Evolutionary conservation across 2,329 filamentous ascomycete species (phyloP).

Genomic region (Colletotrichum sp.): DNA sequence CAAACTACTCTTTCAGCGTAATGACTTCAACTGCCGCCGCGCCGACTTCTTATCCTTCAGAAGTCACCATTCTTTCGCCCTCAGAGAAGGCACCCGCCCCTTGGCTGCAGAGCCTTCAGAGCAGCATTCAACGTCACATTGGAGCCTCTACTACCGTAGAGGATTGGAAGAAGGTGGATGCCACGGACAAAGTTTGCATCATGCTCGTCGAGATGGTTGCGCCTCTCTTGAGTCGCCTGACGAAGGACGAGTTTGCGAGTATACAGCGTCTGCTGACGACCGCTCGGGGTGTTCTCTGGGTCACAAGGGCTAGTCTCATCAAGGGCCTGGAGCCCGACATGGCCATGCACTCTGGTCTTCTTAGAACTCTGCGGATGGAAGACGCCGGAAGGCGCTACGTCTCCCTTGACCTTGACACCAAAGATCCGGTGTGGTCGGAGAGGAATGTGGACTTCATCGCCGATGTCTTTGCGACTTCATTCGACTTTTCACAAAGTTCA

Average conservation of each 20-base stretch:
- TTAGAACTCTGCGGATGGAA: slow-evolving; percentile 18
- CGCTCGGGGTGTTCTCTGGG: slow-evolving; percentile 6
- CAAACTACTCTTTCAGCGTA: slow-evolving; percentile 7
- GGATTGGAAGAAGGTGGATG: not conserved
- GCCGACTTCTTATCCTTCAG: not conserved
- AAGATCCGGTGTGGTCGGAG: not conserved
- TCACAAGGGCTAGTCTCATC: not conserved
- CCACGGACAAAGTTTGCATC: not conserved
- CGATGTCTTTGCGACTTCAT: not conserved
- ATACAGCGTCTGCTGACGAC: not conserved
- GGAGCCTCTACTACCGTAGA: not conserved
- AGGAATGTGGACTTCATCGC: not conserved
- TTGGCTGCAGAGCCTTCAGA: not conserved
- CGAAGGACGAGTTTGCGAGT: not conserved
- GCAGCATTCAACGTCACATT: not conserved
- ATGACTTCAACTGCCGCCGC: not conserved
- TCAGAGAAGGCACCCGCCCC: not conserved
- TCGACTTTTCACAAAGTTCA: not conserved
- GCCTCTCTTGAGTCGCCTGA: not conserved
- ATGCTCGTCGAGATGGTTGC: not conserved
- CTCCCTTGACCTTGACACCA: slow-evolving; percentile 4
- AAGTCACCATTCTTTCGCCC: not conserved
- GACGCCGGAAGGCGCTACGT: slow-evolving; percentile 13
- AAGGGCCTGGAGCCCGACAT: not conserved
- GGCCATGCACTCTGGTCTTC: slow-evolving; percentile 8